Base-by-base conservation (phyloP, 176 grass and related monocot genomes). In the Puccinellia tenuiflora region DNA sequence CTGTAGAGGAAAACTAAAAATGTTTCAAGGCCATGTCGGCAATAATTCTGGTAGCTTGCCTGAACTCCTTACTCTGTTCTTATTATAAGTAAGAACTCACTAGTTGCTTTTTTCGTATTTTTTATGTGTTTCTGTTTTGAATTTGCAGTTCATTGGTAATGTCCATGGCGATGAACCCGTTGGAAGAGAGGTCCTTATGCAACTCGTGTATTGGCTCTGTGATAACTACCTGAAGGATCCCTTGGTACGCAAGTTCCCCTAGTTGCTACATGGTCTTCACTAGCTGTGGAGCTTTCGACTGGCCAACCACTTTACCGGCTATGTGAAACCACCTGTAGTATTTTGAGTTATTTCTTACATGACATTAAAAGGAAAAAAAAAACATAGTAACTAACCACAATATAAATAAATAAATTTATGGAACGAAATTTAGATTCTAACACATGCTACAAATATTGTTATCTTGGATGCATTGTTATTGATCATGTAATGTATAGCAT, bases 131-230 rank as follows among this genome's bases (percentile, higher is more conserved):
- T 86, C 43, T 64, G 57, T 35, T 72, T 47, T 30, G n/a, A 47
- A 38, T 84, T 81, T 83, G 74, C 63, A 97, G 95, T 97, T 87
- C 85, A 92, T 97, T 60, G 95, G 95, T 75, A 97, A 97, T 79
- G 92, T 97, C 61, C 95, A 97, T 86, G 95, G 95, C 21, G 92
- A 97, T 57, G 92, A 97, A 79, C 95, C 95, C 75, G 90, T 97
- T 89, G 95, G 95, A 55, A 91, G 95, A 76, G 95, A 97, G 84
- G 82, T 97, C 72, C 90, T 97, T 83, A 84, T 97, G 67, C 87
- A 63, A 87, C 90, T 98, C 86, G 95, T 88, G 20, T 93, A 95
- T 88, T 98, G 92, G 90, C 46, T 98, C 34, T 98, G 95, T 85
- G 86, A 95, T 86, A 95, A 93, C 76, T 98, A 98, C 82, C 56